A percentile compares a stretch with the other conserved stretches of the same genome.
Conservation (phyloP, 148 eudicot species). For the Fagopyrum tataricum region DNA sequence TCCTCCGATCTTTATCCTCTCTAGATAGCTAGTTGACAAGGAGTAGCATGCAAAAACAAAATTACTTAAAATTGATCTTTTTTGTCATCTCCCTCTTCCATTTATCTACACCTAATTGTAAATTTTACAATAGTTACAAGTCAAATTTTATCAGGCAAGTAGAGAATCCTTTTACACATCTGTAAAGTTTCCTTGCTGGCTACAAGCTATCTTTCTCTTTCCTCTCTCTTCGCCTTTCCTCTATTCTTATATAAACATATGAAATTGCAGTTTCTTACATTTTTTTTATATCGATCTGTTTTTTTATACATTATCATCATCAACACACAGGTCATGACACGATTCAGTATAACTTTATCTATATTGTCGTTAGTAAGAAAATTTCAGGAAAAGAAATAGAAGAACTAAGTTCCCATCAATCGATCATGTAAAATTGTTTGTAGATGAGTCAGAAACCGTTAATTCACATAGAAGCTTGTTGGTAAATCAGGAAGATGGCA, state of each 20-base stretch:
- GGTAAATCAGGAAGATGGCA: conserved; percentile 16
- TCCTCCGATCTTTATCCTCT: not conserved
- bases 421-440: too few species aligned
- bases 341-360: not conserved
- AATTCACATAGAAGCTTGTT: not conserved
- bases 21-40: not conserved
- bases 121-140: not conserved
- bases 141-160: not conserved
- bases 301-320: not conserved
- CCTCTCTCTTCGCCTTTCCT: not conserved
- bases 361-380: not conserved
- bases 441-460: not conserved
- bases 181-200: not conserved
- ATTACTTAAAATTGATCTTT: not conserved
- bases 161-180: not conserved
- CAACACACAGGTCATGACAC: not conserved
- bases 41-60: not conserved
- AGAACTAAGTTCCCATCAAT: not conserved
- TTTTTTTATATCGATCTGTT: too few species aligned
- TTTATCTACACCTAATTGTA: not conserved
- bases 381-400: not conserved
- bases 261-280: not conserved
- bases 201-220: not conserved
- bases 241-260: not conserved
- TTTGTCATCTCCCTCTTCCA: not conserved